Percentiles rank a stretch among this genome's conserved stretches.
Evolutionary conservation across 1,284 basidiomycete genomes (phyloP).

Genomic region (Marasmius oreades): DNA sequence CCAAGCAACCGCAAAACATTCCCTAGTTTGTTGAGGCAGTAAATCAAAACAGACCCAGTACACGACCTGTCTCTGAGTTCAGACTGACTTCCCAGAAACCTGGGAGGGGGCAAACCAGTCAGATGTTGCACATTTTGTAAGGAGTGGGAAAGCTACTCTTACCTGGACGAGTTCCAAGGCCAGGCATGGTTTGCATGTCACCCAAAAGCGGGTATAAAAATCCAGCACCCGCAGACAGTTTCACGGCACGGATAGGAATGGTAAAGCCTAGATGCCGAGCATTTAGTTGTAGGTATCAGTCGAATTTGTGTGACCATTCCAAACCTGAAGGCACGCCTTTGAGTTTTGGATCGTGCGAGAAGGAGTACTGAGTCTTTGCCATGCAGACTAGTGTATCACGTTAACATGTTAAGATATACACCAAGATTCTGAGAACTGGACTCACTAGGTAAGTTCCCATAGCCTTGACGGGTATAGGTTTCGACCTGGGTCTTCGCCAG

Average conservation of each 20-base stretch:
- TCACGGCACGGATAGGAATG: conserved; percentile 87
- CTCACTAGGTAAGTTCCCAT: conserved; percentile 75
- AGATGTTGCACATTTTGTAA: conserved; percentile 19
- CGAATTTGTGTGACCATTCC: conserved; percentile 2
- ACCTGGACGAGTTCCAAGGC: conserved; percentile 91
- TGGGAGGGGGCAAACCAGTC: conserved; percentile 25
- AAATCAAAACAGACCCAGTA: conserved; percentile 61
- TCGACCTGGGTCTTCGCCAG: conserved; percentile 85
- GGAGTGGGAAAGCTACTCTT: conserved; percentile 17
- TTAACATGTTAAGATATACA: conserved; percentile 16
- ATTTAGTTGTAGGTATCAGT: conserved; percentile 16
- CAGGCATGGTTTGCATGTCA: conserved; percentile 98
- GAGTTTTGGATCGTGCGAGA: conserved; percentile 90
- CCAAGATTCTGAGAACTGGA: conserved; percentile 13
- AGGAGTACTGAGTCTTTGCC: conserved; percentile 98
- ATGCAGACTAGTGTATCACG: conserved; percentile 70
- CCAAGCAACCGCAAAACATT: not conserved
- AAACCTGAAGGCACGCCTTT: conserved; percentile 82
- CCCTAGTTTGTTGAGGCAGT: not conserved
- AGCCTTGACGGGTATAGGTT: conserved; percentile 91
- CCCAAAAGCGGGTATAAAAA: conserved; percentile 95
- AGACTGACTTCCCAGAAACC: conserved; percentile 86
- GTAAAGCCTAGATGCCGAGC: conserved; percentile 65
- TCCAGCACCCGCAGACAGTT: conserved; percentile 89
- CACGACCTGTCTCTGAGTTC: conserved; percentile 67